Conservation (phyloP, 2,329 filamentous ascomycete genomes). For the Phaeosphaeriaceae sp. region DNA sequence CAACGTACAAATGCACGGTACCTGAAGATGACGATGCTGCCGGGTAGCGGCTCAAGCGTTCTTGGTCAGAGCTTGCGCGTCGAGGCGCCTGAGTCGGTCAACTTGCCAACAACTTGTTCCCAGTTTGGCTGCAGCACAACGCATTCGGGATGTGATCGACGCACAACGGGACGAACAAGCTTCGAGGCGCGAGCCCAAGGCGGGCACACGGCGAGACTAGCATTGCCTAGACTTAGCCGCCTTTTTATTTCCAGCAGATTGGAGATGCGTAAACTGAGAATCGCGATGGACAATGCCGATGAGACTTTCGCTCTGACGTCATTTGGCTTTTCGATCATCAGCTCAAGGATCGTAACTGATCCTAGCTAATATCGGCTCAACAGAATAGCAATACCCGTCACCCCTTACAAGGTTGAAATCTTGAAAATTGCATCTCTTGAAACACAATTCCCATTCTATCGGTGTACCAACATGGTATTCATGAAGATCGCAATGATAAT, state of each 20-base stretch:
- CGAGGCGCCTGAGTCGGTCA: neutral
- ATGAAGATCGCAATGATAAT: neutral
- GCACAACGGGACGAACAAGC: neutral
- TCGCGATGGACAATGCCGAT: neutral
- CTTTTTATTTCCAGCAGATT: neutral
- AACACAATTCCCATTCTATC: neutral
- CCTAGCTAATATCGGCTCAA: neutral
- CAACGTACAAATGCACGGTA: neutral
- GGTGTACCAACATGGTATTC: neutral
- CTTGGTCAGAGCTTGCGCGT: slow-evolving; percentile 1
- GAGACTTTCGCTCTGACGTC: neutral
- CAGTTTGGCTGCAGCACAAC: neutral
- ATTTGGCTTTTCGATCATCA: neutral
- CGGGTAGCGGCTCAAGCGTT: slow-evolving; percentile 2
- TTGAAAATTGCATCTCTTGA: neutral
- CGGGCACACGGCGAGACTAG: neutral
- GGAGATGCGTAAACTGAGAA: neutral
- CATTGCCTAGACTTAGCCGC: neutral
- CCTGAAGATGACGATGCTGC: slow-evolving; percentile 2
- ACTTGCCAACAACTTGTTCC: neutral
- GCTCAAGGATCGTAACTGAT: neutral
- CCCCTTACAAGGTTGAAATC: neutral
- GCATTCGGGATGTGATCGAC: neutral
- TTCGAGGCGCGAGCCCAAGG: neutral
- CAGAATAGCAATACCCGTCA: neutral